Conservation (phyloP, 202 grass and related monocot species). For the Alloteropsis angusta region DNA sequence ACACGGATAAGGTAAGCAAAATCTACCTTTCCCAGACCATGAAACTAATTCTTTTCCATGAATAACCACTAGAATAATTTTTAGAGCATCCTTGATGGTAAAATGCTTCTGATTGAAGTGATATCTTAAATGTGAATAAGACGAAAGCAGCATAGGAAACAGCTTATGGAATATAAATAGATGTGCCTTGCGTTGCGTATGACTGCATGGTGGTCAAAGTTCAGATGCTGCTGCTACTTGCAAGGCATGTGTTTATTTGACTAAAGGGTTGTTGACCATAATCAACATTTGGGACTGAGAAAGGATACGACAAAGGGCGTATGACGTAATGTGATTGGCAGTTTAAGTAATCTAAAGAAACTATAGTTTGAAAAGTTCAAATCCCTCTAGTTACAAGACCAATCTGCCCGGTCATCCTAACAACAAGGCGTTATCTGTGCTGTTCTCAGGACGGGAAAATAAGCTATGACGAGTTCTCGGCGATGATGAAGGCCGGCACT, state of each 20-base stretch:
- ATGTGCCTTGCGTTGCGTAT: background rate
- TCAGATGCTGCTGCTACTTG: background rate
- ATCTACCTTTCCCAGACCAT: background rate
- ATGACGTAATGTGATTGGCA: background rate
- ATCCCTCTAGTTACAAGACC: background rate
- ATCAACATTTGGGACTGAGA: background rate
- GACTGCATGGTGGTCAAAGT: background rate
- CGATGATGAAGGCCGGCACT: constrained; percentile 92
- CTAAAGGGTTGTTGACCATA: background rate
- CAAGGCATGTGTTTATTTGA: background rate
- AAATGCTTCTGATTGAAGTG: background rate
- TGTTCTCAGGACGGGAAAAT: constrained; percentile 77
- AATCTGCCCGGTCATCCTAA: background rate
- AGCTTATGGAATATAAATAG: background rate
- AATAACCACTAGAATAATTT: background rate
- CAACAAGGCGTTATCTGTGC: background rate
- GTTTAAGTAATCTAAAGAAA: background rate
- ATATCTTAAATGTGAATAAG: background rate
- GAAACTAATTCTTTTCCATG: background rate
- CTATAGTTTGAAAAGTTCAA: constrained; percentile 12
- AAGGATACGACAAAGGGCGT: background rate
- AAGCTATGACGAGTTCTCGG: constrained; percentile 65
- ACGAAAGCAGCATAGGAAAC: background rate
- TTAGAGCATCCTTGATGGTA: background rate
- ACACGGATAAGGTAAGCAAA: constrained; percentile 72